Conservation (phyloP, 441 rosid species). For the Erodium moschatum region DNA sequence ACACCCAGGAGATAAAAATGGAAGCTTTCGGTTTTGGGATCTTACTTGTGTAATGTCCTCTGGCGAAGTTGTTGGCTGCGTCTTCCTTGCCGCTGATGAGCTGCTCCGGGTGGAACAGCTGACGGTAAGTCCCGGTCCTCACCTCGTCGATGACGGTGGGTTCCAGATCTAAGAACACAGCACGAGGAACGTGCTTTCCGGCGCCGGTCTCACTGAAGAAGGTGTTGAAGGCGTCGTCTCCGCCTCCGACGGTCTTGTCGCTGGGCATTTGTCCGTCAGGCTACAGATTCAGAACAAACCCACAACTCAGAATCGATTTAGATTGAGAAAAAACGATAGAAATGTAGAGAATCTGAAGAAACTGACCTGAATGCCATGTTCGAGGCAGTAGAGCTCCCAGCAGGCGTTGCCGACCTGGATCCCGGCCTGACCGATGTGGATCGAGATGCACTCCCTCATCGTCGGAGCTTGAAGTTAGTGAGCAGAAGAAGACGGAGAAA, state of each 20-base stretch:
- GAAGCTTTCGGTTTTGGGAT: neutral
- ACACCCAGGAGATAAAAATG: neutral
- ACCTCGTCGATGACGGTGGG: conserved; percentile 27
- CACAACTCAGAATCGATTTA: neutral
- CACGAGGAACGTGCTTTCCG: conserved; percentile 16
- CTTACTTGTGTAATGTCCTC: conserved; percentile 24
- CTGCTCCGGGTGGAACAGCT: conserved; percentile 30
- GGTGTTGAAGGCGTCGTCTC: conserved; percentile 26
- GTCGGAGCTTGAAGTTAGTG: neutral
- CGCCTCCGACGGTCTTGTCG: conserved; percentile 24
- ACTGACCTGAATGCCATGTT: conserved; percentile 21
- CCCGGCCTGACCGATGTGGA: conserved; percentile 24
- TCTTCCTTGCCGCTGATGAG: conserved; percentile 30
- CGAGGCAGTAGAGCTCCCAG: conserved; percentile 24
- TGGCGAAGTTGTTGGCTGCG: conserved; percentile 28
- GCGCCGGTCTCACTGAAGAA: conserved; percentile 29
- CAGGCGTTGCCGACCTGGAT: conserved; percentile 25
- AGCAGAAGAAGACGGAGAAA: neutral
- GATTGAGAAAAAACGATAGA: neutral
- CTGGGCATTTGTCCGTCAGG: conserved; percentile 28
- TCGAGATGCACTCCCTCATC: conserved; percentile 24
- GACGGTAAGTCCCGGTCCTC: conserved; percentile 27
- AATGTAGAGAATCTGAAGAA: neutral
- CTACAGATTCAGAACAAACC: neutral
- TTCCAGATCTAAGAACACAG: conserved; percentile 24